Conservation (phyloP, 2,329 filamentous ascomycete genomes). For the Lasiodiplodia sp. region DNA sequence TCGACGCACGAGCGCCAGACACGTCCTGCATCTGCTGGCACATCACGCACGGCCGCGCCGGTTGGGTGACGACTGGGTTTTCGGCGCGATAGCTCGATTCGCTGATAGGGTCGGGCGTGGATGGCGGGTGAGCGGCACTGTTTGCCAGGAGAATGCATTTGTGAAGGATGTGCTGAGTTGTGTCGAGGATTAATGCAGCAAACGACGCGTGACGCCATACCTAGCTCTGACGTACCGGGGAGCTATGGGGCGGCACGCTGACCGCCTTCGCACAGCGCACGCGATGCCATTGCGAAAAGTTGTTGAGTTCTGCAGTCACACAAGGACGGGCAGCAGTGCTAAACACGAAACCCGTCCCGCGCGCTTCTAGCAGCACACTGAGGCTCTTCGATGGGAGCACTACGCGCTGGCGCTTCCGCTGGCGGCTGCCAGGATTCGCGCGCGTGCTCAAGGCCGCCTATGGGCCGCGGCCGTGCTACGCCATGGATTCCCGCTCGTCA, state of each 20-base stretch:
- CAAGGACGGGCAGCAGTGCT: background rate
- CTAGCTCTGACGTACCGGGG: conserved; percentile 1
- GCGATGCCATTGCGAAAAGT: background rate
- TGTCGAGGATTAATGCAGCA: background rate
- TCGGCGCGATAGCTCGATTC: conserved; percentile 12
- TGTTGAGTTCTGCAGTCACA: conserved; percentile 4
- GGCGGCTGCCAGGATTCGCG: conserved; percentile 10
- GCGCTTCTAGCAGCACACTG: background rate
- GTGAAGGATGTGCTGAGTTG: conserved; percentile 25
- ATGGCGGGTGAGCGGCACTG: background rate
- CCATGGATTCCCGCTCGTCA: background rate
- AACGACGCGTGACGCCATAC: conserved; percentile 19
- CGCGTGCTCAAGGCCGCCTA: conserved; percentile 19
- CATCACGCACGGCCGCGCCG: conserved; percentile 21
- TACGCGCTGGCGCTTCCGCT: conserved; percentile 24
- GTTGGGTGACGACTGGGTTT: background rate
- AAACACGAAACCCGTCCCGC: background rate
- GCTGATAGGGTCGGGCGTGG: conserved; percentile 1
- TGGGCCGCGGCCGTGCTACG: conserved; percentile 8
- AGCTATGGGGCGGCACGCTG: conserved; percentile 16
- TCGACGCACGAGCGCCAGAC: conserved; percentile 28
- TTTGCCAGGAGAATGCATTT: background rate
- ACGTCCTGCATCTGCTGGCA: conserved; percentile 27
- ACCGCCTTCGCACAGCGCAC: conserved; percentile 11
- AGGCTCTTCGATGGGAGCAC: conserved; percentile 12